Conservation (phyloP, 768 basidiomycete species). For the Trametopsis cervina region DNA sequence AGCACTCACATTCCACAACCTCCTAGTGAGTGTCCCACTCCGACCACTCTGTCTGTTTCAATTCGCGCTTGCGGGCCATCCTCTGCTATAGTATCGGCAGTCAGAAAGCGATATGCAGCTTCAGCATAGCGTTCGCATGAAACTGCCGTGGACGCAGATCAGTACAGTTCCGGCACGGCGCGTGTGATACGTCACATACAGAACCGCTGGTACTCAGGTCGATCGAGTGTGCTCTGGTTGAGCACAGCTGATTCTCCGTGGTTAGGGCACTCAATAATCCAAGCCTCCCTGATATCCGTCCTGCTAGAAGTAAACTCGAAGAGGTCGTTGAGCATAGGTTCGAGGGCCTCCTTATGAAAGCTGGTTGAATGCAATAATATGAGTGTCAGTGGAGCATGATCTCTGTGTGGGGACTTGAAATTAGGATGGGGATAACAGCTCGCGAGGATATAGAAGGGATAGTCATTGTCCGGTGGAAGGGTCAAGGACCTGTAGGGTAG, state of each 20-base stretch:
- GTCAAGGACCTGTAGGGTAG: background rate
- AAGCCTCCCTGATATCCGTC: slow-evolving; percentile 46
- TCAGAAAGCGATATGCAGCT: slow-evolving; percentile 51
- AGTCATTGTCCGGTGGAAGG: slow-evolving; percentile 1
- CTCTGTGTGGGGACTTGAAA: background rate
- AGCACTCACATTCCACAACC: slow-evolving; percentile 60
- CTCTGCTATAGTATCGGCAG: slow-evolving; percentile 28
- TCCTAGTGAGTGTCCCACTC: slow-evolving; percentile 65
- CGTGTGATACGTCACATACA: slow-evolving; percentile 26
- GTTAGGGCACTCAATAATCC: slow-evolving; percentile 68
- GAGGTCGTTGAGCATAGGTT: slow-evolving; percentile 46
- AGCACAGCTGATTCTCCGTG: slow-evolving; percentile 55
- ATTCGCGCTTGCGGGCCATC: slow-evolving; percentile 41
- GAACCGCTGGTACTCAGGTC: slow-evolving; percentile 41
- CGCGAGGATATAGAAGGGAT: slow-evolving; percentile 7
- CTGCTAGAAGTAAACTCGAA: slow-evolving; percentile 21
- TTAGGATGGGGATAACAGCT: slow-evolving; percentile 1
- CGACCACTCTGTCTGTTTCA: slow-evolving; percentile 42
- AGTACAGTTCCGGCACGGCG: slow-evolving; percentile 4
- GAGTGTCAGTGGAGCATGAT: slow-evolving; percentile 33
- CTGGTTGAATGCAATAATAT: slow-evolving; percentile 64
- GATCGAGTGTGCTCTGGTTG: slow-evolving; percentile 48
- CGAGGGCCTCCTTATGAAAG: slow-evolving; percentile 73
- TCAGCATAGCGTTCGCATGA: slow-evolving; percentile 59
- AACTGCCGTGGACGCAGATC: too few species aligned